Conservation (phyloP, 129 eudicot species). For the Chrysanthemum seticuspe region DNA sequence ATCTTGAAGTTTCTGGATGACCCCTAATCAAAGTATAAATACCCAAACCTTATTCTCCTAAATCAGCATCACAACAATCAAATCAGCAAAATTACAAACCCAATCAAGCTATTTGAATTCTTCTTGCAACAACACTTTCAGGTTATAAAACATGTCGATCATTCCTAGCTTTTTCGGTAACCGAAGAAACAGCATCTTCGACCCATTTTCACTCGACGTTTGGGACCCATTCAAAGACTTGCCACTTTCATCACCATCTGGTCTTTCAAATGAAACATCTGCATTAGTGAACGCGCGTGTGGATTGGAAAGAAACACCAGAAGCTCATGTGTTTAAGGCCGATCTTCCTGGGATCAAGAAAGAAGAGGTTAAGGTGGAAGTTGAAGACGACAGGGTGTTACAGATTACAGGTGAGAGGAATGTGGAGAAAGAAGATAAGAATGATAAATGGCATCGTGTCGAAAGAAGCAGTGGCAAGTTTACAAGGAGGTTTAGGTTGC, state of each 20-base stretch:
- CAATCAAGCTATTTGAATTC: no score
- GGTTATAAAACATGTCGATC: background rate
- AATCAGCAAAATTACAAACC: no score
- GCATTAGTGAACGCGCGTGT: slow-evolving; percentile 19
- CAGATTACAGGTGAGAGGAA: slow-evolving; percentile 47
- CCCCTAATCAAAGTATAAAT: no score
- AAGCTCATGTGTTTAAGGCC: slow-evolving; percentile 39
- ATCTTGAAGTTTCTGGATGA: no score
- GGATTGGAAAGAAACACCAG: slow-evolving; percentile 44
- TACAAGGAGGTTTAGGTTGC: slow-evolving; percentile 46
- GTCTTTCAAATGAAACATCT: background rate
- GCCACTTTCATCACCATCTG: background rate
- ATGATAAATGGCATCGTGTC: slow-evolving; percentile 19
- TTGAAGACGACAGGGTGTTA: slow-evolving; percentile 36
- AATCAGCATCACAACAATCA: no score
- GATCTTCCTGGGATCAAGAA: slow-evolving; percentile 41
- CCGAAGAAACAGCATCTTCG: slow-evolving; percentile 13
- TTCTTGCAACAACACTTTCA: no score
- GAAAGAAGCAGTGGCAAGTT: slow-evolving; percentile 39
- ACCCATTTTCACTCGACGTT: background rate
- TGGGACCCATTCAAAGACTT: slow-evolving; percentile 8
- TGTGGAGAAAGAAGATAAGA: slow-evolving; percentile 51
- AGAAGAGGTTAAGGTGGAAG: slow-evolving; percentile 41
- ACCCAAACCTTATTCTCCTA: no score
- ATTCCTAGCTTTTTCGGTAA: slow-evolving; percentile 9